Percentiles rank a stretch among this genome's conserved stretches.
Evolutionary conservation across 139 green algal genomes (phyloP).

Genomic region (Penium margaritaceum): DNA sequence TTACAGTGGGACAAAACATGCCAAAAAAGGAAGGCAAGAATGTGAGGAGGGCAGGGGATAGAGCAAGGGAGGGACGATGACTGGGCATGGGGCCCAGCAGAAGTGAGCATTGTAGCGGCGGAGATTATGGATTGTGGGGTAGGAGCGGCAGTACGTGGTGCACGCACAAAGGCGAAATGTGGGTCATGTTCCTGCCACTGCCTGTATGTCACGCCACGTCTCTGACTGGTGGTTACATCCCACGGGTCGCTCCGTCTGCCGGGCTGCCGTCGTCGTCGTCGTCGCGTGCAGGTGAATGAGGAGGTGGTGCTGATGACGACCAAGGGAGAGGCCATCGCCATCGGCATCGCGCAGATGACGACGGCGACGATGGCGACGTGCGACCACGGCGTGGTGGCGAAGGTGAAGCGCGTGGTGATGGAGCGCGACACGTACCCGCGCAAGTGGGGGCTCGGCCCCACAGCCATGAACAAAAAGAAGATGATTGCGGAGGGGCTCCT

Average conservation of each 20-base stretch:
- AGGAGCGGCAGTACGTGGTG: neutral
- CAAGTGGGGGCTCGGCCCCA: constrained; percentile 86
- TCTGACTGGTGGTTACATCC: neutral
- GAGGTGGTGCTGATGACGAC: constrained; percentile 97
- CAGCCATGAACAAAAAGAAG: constrained; percentile 92
- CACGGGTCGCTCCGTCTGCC: neutral
- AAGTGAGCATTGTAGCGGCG: neutral
- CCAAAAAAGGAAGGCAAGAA: neutral
- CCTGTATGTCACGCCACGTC: too few relatives aligned
- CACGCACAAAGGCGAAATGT: neutral
- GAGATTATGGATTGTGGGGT: neutral
- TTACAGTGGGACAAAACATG: neutral
- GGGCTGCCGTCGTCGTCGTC: neutral
- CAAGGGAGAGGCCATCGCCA: constrained; percentile 93
- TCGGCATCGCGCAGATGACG: constrained; percentile 93
- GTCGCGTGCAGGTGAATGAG: constrained; percentile 77
- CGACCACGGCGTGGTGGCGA: constrained; percentile 89
- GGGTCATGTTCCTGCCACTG: neutral
- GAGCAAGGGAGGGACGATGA: too few relatives aligned
- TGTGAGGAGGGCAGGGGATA: too few relatives aligned
- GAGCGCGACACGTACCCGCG: constrained; percentile 97
- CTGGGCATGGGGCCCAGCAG: neutral
- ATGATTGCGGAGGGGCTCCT: constrained; percentile 88
- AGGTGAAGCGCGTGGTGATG: constrained; percentile 97
- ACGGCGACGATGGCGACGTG: constrained; percentile 86